These are phyloP conservation scores for Salix caprea DNA, from an alignment of 345 rosid genomes.

Conservation along the genomic window DNA sequence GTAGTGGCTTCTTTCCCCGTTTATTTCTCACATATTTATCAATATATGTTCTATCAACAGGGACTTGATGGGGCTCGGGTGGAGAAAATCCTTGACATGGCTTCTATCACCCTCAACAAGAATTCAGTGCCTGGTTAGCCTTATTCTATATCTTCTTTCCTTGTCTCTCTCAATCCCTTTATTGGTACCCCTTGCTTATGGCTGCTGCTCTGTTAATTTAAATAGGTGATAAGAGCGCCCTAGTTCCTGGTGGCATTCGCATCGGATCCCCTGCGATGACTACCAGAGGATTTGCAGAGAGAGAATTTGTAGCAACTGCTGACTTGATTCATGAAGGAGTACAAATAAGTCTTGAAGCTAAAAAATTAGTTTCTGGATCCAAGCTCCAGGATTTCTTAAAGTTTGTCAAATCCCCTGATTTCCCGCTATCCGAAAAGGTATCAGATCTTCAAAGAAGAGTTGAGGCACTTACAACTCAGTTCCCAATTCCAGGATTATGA, in stretches of 20 bases:
- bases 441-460: conserved; percentile 51
- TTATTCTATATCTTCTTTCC: neutral
- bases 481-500: conserved; percentile 77
- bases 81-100: conserved; percentile 91
- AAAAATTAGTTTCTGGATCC: conserved; percentile 46
- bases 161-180: neutral
- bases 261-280: conserved; percentile 96
- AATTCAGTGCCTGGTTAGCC: conserved; percentile 83
- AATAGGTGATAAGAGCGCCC: conserved; percentile 82
- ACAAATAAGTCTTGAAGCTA: conserved; percentile 62
- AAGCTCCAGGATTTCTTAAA: conserved; percentile 84
- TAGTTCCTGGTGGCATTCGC: conserved; percentile 90
- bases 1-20: neutral
- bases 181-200: neutral
- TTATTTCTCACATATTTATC: neutral
- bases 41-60: conserved; percentile 27
- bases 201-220: neutral
- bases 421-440: conserved; percentile 50
- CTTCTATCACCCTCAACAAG: conserved; percentile 89
- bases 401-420: conserved; percentile 50
- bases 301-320: conserved; percentile 65
- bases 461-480: conserved; percentile 64
- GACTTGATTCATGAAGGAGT: conserved; percentile 83
- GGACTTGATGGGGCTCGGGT: conserved; percentile 90
- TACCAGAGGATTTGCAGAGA: conserved; percentile 72